Evolutionary conservation across 2,329 filamentous ascomycete species (phyloP).

Genomic region (Cyclaneusma minus): DNA sequence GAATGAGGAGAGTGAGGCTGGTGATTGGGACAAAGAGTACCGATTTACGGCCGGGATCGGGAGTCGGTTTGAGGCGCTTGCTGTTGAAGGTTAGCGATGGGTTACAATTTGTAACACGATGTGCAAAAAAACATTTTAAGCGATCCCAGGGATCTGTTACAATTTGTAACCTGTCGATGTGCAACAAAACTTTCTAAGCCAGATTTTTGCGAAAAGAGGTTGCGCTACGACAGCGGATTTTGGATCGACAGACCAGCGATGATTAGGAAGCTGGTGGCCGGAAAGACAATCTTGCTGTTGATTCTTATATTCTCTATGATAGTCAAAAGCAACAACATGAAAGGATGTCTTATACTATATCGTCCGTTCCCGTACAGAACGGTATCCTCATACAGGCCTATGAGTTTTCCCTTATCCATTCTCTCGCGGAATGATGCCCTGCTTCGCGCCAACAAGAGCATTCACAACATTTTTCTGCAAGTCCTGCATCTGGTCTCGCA

Average conservation of each 20-base stretch:
- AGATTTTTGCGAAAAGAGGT: background rate
- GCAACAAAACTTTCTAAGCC: background rate
- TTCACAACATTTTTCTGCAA: constrained; percentile 28
- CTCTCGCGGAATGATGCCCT: too few species aligned
- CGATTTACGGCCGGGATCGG: constrained; percentile 23
- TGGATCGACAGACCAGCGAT: background rate
- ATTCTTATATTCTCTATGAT: background rate
- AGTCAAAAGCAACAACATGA: too few species aligned
- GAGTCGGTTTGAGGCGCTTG: constrained; percentile 23
- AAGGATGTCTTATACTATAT: too few species aligned
- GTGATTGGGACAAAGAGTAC: constrained; percentile 11
- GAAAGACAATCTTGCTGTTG: background rate
- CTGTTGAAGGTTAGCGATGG: too few species aligned
- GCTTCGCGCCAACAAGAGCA: too few species aligned
- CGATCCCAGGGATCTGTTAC: too few species aligned
- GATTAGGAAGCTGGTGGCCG: background rate
- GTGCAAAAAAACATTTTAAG: too few species aligned
- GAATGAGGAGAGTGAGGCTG: constrained; percentile 9
- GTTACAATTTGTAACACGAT: too few species aligned
- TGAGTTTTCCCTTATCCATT: constrained; percentile 1
- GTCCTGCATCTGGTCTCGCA: constrained; percentile 36
- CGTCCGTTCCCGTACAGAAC: constrained; percentile 1
- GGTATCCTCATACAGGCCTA: background rate
- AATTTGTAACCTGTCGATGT: constrained; percentile 1
- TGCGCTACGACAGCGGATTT: background rate